Evolutionary conservation across 495 filamentous ascomycete species (phyloP).

Genomic region (Tuber calosporum): DNA sequence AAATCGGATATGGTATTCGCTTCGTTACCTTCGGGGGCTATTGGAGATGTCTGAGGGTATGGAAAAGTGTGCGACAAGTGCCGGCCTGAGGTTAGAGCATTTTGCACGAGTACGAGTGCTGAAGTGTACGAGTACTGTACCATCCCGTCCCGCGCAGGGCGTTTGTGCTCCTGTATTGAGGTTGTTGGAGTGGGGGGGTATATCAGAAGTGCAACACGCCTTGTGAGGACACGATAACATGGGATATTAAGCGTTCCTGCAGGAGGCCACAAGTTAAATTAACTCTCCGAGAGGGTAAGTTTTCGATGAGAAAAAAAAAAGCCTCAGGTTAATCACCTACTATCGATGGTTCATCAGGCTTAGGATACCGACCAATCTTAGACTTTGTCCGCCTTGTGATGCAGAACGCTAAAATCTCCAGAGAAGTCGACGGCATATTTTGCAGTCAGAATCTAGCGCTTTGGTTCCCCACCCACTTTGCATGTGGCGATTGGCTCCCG

Average conservation of each 20-base stretch:
- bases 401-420: not conserved
- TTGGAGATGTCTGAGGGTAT: not conserved
- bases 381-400: not conserved
- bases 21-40: not conserved
- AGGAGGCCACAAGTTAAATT: slow-evolving; percentile 1
- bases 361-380: not conserved
- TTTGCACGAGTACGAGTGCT: not conserved
- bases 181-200: not conserved
- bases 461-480: not conserved
- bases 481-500: not conserved
- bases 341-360: not conserved
- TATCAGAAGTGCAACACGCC: not conserved
- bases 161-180: not conserved
- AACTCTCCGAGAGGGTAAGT: not conserved
- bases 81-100: not conserved
- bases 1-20: not conserved
- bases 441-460: not conserved
- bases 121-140: no score
- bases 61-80: not conserved
- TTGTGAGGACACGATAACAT: not conserved
- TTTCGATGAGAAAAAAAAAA: not conserved
- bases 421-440: slow-evolving; percentile 3
- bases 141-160: not conserved
- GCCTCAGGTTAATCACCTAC: slow-evolving; percentile 4
- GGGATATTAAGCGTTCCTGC: slow-evolving; percentile 6